These are phyloP conservation scores for Monosiga brevicollis DNA, from an alignment of 78 protist genomes.

Conservation along the genomic window DNA sequence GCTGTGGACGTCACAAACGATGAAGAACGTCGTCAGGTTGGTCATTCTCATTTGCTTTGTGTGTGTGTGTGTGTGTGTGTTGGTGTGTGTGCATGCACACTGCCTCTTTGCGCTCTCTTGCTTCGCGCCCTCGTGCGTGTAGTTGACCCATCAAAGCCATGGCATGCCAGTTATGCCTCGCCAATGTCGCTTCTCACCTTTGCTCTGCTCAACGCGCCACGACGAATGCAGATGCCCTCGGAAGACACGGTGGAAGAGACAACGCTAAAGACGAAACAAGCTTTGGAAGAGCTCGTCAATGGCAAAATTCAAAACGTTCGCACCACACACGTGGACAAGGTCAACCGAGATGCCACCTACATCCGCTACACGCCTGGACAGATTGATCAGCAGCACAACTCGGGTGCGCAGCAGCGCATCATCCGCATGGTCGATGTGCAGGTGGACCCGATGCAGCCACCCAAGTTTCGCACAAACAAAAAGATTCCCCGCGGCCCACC, in stretches of 20 bases:
- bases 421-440: conserved; percentile 72
- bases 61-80: background rate
- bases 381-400: conserved; percentile 1
- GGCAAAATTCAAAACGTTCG: conserved; percentile 31
- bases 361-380: conserved; percentile 39
- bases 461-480: conserved; percentile 63
- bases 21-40: background rate
- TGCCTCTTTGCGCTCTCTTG: too few relatives aligned
- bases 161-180: too few relatives aligned
- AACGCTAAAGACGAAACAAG: conserved; percentile 39
- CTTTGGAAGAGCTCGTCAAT: conserved; percentile 43
- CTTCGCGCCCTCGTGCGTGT: too few relatives aligned
- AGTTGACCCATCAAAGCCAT: too few relatives aligned
- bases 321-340: conserved; percentile 16
- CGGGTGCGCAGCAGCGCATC: conserved; percentile 53
- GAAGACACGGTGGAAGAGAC: conserved; percentile 45
- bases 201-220: background rate
- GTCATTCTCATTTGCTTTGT: background rate
- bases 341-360: conserved; percentile 17
- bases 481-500: conserved; percentile 51
- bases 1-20: conserved; percentile 2
- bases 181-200: background rate
- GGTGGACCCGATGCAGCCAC: conserved; percentile 90
- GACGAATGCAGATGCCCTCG: conserved; percentile 39
- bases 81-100: too few relatives aligned